phyloP scores from a whole-genome alignment of 1,284 basidiomycete genomes.

The Marasmius oreades region DNA sequence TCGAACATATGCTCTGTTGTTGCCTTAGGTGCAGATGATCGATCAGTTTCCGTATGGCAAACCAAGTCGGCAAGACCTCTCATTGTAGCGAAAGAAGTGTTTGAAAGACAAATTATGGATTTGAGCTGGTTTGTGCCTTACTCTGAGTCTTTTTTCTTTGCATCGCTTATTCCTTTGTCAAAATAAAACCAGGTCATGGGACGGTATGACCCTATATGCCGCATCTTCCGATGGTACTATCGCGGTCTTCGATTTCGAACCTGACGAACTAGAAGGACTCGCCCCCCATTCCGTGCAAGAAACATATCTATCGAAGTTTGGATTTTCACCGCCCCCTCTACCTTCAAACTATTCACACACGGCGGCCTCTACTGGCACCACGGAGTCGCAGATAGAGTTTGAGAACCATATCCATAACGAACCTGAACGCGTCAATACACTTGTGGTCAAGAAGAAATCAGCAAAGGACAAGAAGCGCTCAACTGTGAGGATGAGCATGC shows the following conservation, averaged over 20 bases:
- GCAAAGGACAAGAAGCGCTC: slow-evolving; percentile 64
- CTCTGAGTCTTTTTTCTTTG: not conserved
- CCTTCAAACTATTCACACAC: slow-evolving; percentile 68
- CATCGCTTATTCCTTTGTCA: not conserved
- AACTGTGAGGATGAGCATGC: slow-evolving; percentile 37
- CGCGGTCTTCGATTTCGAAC: slow-evolving; percentile 81
- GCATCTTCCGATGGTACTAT: slow-evolving; percentile 96
- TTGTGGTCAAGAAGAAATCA: slow-evolving; percentile 60
- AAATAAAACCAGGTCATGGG: slow-evolving; percentile 65
- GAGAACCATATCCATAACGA: slow-evolving; percentile 29
- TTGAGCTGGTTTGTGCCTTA: slow-evolving; percentile 75
- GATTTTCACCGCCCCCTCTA: slow-evolving; percentile 60
- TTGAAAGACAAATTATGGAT: slow-evolving; percentile 94
- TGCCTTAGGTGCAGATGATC: slow-evolving; percentile 87
- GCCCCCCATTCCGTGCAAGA: slow-evolving; percentile 73
- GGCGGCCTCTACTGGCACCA: slow-evolving; percentile 47
- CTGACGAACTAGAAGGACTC: slow-evolving; percentile 80
- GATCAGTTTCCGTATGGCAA: slow-evolving; percentile 90
- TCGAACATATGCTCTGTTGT: slow-evolving; percentile 83
- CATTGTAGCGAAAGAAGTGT: slow-evolving; percentile 91
- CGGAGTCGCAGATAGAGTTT: slow-evolving; percentile 33
- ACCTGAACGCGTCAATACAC: slow-evolving; percentile 53
- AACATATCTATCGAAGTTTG: slow-evolving; percentile 77
- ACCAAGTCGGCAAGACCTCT: slow-evolving; percentile 88
- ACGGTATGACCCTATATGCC: slow-evolving; percentile 90